phyloP scores from a whole-genome alignment of 306 rosid species.

The Astragalus membranaceus region DNA sequence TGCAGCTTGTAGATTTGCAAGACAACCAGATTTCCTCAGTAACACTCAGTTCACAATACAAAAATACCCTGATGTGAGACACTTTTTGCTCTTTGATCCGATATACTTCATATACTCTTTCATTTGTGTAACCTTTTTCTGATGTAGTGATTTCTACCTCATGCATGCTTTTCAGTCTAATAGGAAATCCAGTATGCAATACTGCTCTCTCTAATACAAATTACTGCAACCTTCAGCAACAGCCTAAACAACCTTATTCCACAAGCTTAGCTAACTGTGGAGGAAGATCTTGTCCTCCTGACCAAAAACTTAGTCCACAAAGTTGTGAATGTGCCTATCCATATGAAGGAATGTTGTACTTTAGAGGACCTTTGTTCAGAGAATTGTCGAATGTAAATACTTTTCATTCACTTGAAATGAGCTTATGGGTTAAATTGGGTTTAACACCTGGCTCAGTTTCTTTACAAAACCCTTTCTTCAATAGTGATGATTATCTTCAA shows the following conservation, averaged over 20 bases:
- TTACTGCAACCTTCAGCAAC: conserved; percentile 56
- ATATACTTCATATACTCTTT: not conserved
- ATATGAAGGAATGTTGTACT: conserved; percentile 63
- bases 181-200: conserved; percentile 80
- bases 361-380: conserved; percentile 79
- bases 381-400: conserved; percentile 45
- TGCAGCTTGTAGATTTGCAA: conserved; percentile 79
- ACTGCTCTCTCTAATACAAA: conserved; percentile 31
- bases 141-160: conserved; percentile 1
- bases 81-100: not conserved
- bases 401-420: conserved; percentile 66
- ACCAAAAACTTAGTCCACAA: conserved; percentile 72
- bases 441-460: conserved; percentile 85
- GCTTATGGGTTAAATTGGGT: conserved; percentile 52
- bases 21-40: conserved; percentile 56
- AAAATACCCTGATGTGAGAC: conserved; percentile 60
- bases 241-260: conserved; percentile 45
- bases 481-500: conserved; percentile 76
- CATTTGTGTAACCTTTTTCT: conserved; percentile 5
- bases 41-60: conserved; percentile 43
- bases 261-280: conserved; percentile 65
- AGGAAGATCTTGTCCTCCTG: conserved; percentile 43
- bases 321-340: conserved; percentile 91
- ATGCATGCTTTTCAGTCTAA: conserved; percentile 44
- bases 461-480: conserved; percentile 66